A percentile compares a stretch with the other conserved stretches of the same genome.
Evolutionary conservation across 495 filamentous ascomycete species (phyloP).

Genomic region (Aspergillus kassunensis): DNA sequence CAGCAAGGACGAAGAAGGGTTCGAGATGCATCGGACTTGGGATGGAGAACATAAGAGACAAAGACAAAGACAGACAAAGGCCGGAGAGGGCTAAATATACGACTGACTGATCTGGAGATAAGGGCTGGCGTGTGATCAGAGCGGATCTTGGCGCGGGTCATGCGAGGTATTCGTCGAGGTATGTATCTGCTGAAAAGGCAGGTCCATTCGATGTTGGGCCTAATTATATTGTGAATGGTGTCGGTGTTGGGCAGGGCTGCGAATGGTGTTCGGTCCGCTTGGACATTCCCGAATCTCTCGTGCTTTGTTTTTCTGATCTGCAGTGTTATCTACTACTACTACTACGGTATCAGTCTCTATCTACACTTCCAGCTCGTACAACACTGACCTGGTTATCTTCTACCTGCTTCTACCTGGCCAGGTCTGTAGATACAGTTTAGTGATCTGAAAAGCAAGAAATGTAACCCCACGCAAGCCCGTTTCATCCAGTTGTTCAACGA

Average conservation of each 20-base stretch:
- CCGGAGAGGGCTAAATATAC: neutral
- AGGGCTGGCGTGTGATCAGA: constrained; percentile 6
- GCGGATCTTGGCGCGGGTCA: neutral
- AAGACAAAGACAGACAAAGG: neutral
- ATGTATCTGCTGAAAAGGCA: neutral
- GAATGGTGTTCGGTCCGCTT: neutral
- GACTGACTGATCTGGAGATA: neutral
- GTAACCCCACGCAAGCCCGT: too few species aligned
- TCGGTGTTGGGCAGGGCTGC: neutral
- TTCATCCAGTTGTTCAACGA: too few species aligned
- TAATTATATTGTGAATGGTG: neutral
- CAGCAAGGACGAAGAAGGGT: neutral
- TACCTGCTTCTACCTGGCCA: too few species aligned
- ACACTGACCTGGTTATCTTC: too few species aligned
- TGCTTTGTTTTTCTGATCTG: neutral
- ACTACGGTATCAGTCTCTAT: too few species aligned
- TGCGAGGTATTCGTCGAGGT: neutral
- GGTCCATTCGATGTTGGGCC: neutral
- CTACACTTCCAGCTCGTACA: too few species aligned
- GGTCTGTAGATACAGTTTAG: too few species aligned
- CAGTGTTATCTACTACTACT: too few species aligned
- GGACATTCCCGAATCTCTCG: constrained; percentile 9
- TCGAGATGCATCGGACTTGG: constrained; percentile 4
- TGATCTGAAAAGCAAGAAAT: too few species aligned
- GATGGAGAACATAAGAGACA: neutral